Percentiles rank a stretch among this genome's conserved stretches.
Conservation (phyloP, 2,329 filamentous ascomycete genomes). For the Dactylonectria macrodidyma region DNA sequence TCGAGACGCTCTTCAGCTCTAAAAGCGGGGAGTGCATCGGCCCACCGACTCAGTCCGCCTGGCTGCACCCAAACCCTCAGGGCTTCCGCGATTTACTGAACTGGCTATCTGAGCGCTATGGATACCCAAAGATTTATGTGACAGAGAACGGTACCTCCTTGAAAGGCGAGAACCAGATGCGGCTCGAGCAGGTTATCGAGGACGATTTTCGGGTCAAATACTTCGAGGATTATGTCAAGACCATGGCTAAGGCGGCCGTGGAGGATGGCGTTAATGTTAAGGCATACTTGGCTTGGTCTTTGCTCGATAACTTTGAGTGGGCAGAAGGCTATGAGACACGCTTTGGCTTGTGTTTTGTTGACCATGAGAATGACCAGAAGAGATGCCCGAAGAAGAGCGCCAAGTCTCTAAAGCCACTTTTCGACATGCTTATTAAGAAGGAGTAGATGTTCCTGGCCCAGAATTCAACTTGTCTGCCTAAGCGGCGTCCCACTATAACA, state of each 20-base stretch:
- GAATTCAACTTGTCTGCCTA: too few relatives aligned
- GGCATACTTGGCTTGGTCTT: slow-evolving; percentile 55
- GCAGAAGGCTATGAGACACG: slow-evolving; percentile 89
- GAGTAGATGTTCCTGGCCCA: too few relatives aligned
- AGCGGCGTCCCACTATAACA: too few relatives aligned
- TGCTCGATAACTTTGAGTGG: slow-evolving; percentile 53
- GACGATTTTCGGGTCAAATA: slow-evolving; percentile 39
- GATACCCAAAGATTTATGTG: background rate
- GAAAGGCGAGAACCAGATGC: background rate
- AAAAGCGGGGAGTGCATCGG: background rate
- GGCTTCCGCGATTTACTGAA: background rate
- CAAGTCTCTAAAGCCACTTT: slow-evolving; percentile 49
- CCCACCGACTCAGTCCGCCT: background rate
- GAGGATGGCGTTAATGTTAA: slow-evolving; percentile 50
- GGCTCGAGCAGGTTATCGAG: slow-evolving; percentile 39
- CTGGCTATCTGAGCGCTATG: background rate
- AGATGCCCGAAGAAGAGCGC: slow-evolving; percentile 88
- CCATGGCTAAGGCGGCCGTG: slow-evolving; percentile 44
- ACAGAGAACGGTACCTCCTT: slow-evolving; percentile 13
- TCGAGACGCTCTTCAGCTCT: background rate
- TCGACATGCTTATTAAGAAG: too few relatives aligned
- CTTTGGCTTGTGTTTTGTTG: slow-evolving; percentile 87
- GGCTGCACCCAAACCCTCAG: background rate
- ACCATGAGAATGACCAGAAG: slow-evolving; percentile 85
- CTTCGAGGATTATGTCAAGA: slow-evolving; percentile 44